phyloP scores from a whole-genome alignment of 495 filamentous ascomycete species.

The Penicillium macrosclerotiorum region DNA sequence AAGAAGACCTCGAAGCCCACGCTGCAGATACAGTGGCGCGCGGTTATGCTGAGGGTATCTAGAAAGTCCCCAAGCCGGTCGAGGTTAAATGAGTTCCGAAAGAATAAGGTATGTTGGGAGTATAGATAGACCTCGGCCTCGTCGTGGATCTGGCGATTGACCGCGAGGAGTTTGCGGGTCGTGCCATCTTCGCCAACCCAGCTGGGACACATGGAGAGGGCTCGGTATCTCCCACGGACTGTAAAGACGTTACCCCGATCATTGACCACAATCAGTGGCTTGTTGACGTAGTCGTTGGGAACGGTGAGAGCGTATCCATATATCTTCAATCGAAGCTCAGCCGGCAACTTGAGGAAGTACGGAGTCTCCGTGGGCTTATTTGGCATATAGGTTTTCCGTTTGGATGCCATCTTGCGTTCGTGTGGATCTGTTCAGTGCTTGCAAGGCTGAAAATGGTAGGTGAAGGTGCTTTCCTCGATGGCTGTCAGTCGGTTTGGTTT shows the following conservation, averaged over 20 bases:
- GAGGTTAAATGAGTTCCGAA: slow-evolving; percentile 41
- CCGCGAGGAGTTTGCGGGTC: slow-evolving; percentile 27
- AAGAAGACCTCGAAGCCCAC: slow-evolving; percentile 44
- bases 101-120: slow-evolving; percentile 40
- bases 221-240: slow-evolving; percentile 29
- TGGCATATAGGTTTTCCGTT: background rate
- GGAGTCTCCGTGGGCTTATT: slow-evolving; percentile 1
- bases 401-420: background rate
- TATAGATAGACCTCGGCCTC: slow-evolving; percentile 43
- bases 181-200: slow-evolving; percentile 36
- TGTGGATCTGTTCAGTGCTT: background rate
- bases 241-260: slow-evolving; percentile 36
- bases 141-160: slow-evolving; percentile 42
- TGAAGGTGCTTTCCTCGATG: background rate
- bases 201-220: slow-evolving; percentile 37
- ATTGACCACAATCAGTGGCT: slow-evolving; percentile 34
- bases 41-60: slow-evolving; percentile 33
- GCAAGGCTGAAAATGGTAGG: background rate
- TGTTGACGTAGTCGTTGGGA: slow-evolving; percentile 37
- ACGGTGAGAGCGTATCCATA: slow-evolving; percentile 39
- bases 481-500: background rate
- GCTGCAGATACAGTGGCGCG: slow-evolving; percentile 33
- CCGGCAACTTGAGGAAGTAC: slow-evolving; percentile 31
- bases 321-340: slow-evolving; percentile 41
- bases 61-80: slow-evolving; percentile 36